Evolutionary conservation across 306 rosid genomes (phyloP), one percentile per base, ranked within the genome.

Genomic region (Dryas octopetala): DNA sequence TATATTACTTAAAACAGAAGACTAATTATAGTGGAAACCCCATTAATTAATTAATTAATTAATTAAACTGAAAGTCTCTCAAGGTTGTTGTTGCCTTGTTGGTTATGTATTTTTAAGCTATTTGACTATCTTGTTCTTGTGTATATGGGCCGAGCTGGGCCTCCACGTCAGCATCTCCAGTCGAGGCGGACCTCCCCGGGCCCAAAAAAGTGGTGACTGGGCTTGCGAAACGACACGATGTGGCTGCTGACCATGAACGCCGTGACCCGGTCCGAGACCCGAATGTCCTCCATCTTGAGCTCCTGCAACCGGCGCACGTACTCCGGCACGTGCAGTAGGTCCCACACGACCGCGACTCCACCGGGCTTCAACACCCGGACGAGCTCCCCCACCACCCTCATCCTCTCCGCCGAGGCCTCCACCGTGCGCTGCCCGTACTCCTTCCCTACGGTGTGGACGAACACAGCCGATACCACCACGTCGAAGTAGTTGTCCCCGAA

Each of bases 171-270:
- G 82, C 86, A 86, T 85, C 93, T 92, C 99, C 99, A 96, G 67
- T 96, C 99, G 48, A 96, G 85, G 14, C 98, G 76, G 80, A 96
- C 99, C 74, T 96, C 99, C 0, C 90, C 82, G 32, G 92, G 86
- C 14, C 96, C 99, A 65, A 79, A 80, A 26, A 76, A 66, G 50
- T 83, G 91, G 80, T 96, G 93, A 83, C 92, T 85, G 16, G 99
- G 99, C 76, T 96, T 96, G 0, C 88, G 77, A 68, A 96, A 96
- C 0, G 99, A 84, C 2, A 96, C 97, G 63, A 96, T 96, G 87
- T 96, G 99, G 82, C 99, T 96, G 71, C 92, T 84, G 16, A 84
- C 96, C 99, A 96, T 90, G 86, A 89, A 96, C 32, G 99, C 99
- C 10, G 99, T 90, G 4, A 92, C 97, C 16, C 89, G 87, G 83